Evolutionary conservation across 2,329 filamentous ascomycete species (phyloP).

Genomic region (Fusarium cicatricum): DNA sequence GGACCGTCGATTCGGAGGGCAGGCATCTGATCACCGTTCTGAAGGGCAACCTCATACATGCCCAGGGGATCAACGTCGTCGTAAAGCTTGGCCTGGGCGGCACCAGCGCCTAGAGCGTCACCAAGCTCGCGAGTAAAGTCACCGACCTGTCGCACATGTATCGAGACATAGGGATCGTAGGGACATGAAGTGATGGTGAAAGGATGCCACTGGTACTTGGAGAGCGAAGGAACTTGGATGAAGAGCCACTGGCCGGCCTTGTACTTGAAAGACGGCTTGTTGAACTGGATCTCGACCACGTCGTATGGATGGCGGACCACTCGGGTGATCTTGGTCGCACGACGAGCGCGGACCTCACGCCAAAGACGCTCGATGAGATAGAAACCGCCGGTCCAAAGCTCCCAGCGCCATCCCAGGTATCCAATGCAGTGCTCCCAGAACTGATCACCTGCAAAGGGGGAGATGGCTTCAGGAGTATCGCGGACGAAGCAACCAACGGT

Average conservation of each 20-base stretch:
- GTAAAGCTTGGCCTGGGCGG: conserved; percentile 87
- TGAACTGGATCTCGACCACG: conserved; percentile 96
- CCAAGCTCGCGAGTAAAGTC: conserved; percentile 96
- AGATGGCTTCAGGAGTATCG: conserved; percentile 74
- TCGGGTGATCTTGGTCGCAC: conserved; percentile 88
- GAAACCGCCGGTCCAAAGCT: conserved; percentile 83
- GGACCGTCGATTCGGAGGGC: conserved; percentile 89
- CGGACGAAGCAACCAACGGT: conserved; percentile 96
- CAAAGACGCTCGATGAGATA: conserved; percentile 91
- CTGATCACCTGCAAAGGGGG: conserved; percentile 80
- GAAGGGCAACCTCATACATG: conserved; percentile 97
- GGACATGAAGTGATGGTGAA: conserved; percentile 99
- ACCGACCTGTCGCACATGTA: conserved; percentile 95
- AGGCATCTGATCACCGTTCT: conserved; percentile 94
- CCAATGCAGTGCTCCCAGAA: conserved; percentile 96
- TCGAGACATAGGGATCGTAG: conserved; percentile 91
- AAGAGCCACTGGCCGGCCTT: conserved; percentile 99
- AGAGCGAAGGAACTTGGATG: conserved; percentile 89
- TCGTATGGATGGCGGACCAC: conserved; percentile 97
- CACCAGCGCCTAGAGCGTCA: conserved; percentile 91
- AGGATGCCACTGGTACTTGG: conserved; percentile 93
- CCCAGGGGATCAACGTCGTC: conserved; percentile 90
- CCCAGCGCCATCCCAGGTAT: conserved; percentile 97
- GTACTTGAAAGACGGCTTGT: conserved; percentile 96
- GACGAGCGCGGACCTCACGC: conserved; percentile 85